These are phyloP conservation scores for Boletus bicolor DNA, from an alignment of 768 basidiomycete species.

Conservation along the genomic window DNA sequence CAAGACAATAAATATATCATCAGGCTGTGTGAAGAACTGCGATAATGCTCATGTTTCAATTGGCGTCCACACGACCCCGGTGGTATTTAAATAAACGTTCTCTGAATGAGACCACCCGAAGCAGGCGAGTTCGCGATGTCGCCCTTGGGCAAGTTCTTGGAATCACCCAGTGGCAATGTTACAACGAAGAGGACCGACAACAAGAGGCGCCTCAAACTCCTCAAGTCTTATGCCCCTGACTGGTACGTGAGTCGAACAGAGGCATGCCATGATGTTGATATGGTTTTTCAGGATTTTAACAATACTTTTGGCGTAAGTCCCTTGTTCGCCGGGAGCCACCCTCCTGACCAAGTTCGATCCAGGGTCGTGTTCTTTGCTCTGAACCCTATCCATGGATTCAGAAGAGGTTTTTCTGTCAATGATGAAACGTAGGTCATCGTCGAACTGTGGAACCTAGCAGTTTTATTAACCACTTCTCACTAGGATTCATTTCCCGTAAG, in stretches of 20 bases:
- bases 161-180: not conserved
- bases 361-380: slow-evolving; percentile 64
- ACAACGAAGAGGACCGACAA: slow-evolving; percentile 20
- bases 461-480: slow-evolving; percentile 14
- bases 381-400: slow-evolving; percentile 66
- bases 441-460: not conserved
- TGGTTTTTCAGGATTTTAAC: slow-evolving; percentile 56
- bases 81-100: not conserved
- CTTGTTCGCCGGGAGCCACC: not conserved
- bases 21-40: not conserved
- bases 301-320: slow-evolving; percentile 57
- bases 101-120: not conserved
- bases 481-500: slow-evolving; percentile 27
- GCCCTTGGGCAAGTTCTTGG: slow-evolving; percentile 5
- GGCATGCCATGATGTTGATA: not conserved
- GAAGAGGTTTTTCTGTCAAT: slow-evolving; percentile 71
- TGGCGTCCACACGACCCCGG: not conserved
- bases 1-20: too few relatives aligned
- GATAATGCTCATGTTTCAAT: not conserved
- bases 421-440: slow-evolving; percentile 59
- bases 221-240: slow-evolving; percentile 70
- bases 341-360: not conserved
- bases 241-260: slow-evolving; percentile 48
- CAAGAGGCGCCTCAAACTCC: slow-evolving; percentile 38
- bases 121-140: slow-evolving; percentile 13